Evolutionary conservation across 2,329 filamentous ascomycete species (phyloP), one percentile per base, ranked within the genome.

Genomic region (Seiridium unicorne): DNA sequence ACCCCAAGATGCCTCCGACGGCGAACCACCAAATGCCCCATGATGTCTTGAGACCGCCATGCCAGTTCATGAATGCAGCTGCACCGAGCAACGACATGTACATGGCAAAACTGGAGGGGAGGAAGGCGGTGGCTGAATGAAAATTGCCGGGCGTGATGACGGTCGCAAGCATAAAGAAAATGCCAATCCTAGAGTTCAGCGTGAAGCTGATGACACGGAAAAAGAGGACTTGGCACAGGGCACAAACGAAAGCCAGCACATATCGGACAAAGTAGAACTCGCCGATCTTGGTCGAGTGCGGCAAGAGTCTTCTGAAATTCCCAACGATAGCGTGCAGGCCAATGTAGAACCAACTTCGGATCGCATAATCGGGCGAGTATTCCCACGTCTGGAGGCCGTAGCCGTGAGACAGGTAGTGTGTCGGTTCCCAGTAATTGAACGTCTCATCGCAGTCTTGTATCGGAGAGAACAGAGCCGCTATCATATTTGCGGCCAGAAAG

Each of bases 381-480:
- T 99, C 95, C 95, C 95, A 99, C 1, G 95, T 99, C 78, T 99
- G 93, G 55, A 97, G 82, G 44, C 94, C 95, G 71, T 96, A 94
- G 68, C 92, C 91, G 79, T 97, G 93, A 61, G 88, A 90, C 35
- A 99, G 84, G 75, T 97, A 99, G 76, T 99, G 95, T 0, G 93
- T 88, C 0, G 95, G 94, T 70, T 99, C 95, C 93, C 94, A 99
- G 80, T 97, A 99, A 74, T 99, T 99, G 84, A 96, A 99, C 9
- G 94, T 94, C 79, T 99, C 95, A 69, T 99, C 95, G 73, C 95
- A 99, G 76, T 99, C 95, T 74, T 97, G 93, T 65, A 99, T 97
- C 0, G 95, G 95, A 2, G 93, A 89, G 73, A 89, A 94, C 38
- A 90, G 70, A 9, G 94, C 95, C 5, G 94, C 91, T 31, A 94